These are phyloP conservation scores for Aspergillus vadensis DNA, from an alignment of 2,329 filamentous ascomycete species.

Conservation along the genomic window DNA sequence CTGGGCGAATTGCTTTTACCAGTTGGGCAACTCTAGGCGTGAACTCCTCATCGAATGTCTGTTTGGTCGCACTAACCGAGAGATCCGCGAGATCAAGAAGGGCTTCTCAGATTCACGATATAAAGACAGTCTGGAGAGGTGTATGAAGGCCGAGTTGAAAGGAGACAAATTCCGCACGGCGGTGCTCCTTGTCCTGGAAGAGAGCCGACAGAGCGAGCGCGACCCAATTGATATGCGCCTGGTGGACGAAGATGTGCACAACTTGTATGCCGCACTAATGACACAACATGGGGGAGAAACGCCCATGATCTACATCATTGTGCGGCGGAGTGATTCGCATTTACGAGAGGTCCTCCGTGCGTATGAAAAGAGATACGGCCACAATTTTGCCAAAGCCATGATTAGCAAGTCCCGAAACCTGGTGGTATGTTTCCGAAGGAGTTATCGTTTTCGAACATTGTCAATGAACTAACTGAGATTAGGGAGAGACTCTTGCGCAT, in stretches of 20 bases:
- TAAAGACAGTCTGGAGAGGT: slow-evolving; percentile 73
- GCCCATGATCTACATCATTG: slow-evolving; percentile 81
- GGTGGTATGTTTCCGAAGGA: slow-evolving; percentile 66
- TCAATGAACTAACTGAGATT: slow-evolving; percentile 6
- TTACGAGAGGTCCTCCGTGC: slow-evolving; percentile 74
- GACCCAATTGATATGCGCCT: slow-evolving; percentile 65
- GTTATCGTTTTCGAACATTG: background rate
- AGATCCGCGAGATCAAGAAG: slow-evolving; percentile 83
- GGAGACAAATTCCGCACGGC: slow-evolving; percentile 95
- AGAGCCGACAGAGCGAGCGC: slow-evolving; percentile 77
- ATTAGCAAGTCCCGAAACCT: slow-evolving; percentile 87
- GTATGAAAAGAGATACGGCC: slow-evolving; percentile 72
- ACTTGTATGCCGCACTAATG: slow-evolving; percentile 69
- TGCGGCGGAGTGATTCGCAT: slow-evolving; percentile 78
- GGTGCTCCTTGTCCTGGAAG: slow-evolving; percentile 80
- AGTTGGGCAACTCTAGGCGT: slow-evolving; percentile 77
- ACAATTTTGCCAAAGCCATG: slow-evolving; percentile 86
- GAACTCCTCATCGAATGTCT: slow-evolving; percentile 91
- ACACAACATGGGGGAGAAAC: slow-evolving; percentile 79
- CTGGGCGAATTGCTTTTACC: slow-evolving; percentile 99
- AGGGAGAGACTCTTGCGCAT: slow-evolving; percentile 94
- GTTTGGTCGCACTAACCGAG: slow-evolving; percentile 86
- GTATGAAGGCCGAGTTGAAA: slow-evolving; percentile 90
- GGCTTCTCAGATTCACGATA: slow-evolving; percentile 93
- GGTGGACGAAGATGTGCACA: slow-evolving; percentile 71